Evolutionary conservation across 31 red algal species (phyloP), one percentile per base, ranked within the genome.

Genomic region (Asparagopsis taxiformis): DNA sequence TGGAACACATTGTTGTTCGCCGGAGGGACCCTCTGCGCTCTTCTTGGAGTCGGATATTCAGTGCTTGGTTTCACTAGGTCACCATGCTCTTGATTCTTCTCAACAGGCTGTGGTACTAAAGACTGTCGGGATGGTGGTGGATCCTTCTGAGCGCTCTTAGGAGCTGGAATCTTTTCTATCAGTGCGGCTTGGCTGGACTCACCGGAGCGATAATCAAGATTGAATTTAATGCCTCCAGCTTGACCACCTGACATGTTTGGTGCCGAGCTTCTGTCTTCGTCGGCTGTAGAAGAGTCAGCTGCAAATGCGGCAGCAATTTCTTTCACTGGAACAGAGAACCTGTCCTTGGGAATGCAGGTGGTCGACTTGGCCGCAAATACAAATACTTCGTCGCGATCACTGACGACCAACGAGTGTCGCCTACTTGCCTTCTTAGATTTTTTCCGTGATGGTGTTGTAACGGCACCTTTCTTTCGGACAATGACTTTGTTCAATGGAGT

Each of bases 341-440:
- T 46, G 13, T 13, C 8, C 41, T 46, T 46, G 6, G 41, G 41
- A 46, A 13, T 13, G 41, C 6, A 9, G 41, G 8, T 13, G 13
- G 41, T 46, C 8, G 13, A 46, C 6, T 46, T 46, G 30, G 20
- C 35, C 2, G 29, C 37, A 6, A 24, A 30, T 43, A 67, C 38
- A 21, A 67, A 67, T 3, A 67, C 19, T 23, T 67, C 38, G 3
- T 48, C 63, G 19, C 15, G 15, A 7, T 48, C 38, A 10, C 17
- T 48, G 15, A 67, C 36, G 19, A 67, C 28, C 38, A 67, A 5
- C 10, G 63, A 67, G 37, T n/a, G 28, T 17, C 63, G 17, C 17
- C 63, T 30, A 10, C 23, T 48, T 3, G 33, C 13, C 28, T 48
- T 39, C 34, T 23, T 67, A 11, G 9, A 43, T 16, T 17, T 3